Percentiles rank a stretch among this genome's conserved stretches.
phyloP scores from a whole-genome alignment of 148 eudicot genomes.

The Nepenthes gracilis region DNA sequence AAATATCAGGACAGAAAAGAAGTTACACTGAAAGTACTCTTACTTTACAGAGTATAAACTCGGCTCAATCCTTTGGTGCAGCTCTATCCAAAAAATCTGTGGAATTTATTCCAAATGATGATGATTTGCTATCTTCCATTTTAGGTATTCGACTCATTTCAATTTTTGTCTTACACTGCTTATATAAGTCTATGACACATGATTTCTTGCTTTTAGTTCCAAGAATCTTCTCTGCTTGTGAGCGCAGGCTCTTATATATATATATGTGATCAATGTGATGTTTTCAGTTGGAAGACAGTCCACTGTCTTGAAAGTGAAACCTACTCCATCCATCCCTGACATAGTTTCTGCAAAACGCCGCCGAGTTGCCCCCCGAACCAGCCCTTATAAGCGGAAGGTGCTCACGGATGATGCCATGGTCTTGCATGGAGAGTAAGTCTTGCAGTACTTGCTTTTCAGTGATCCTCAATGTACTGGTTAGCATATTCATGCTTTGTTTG shows the following conservation, averaged over 20 bases:
- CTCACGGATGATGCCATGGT: constrained; percentile 83
- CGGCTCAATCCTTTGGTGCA: constrained; percentile 53
- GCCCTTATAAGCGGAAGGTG: constrained; percentile 69
- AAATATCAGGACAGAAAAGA: constrained; percentile 62
- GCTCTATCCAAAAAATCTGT: constrained; percentile 45
- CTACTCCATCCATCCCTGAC: constrained; percentile 47
- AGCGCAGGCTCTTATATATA: too few relatives aligned
- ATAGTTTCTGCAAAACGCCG: constrained; percentile 46
- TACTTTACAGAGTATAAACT: constrained; percentile 68
- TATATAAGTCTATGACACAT: too few relatives aligned
- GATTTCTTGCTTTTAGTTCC: too few relatives aligned
- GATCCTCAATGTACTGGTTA: neutral
- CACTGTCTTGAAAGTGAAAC: constrained; percentile 57
- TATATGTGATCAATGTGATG: neutral
- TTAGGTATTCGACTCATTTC: constrained; percentile 48
- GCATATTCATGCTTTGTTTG: neutral
- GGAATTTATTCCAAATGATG: constrained; percentile 64
- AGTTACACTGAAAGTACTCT: constrained; percentile 77
- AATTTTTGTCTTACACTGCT: neutral
- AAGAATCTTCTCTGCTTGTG: too few relatives aligned
- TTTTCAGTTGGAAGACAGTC: constrained; percentile 76
- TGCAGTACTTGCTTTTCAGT: neutral
- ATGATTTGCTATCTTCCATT: constrained; percentile 91
- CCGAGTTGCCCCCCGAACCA: constrained; percentile 35
- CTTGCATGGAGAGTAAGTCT: constrained; percentile 97